phyloP scores from a whole-genome alignment of 1,139 yeast species.

The Blastobotrys malaysiensis region DNA sequence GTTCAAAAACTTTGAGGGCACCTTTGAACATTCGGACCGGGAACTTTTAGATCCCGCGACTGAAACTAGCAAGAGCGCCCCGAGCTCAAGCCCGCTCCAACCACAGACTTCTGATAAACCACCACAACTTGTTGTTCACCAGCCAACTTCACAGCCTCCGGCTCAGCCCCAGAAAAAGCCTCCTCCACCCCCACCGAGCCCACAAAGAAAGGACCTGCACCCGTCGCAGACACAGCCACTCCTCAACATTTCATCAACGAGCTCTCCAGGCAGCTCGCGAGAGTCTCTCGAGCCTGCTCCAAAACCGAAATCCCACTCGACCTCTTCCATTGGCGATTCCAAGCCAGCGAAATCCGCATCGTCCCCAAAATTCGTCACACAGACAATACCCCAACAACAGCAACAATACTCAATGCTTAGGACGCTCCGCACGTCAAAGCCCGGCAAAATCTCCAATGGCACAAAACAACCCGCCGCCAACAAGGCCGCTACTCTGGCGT shows the following conservation, averaged over 20 bases:
- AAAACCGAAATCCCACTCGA: not conserved
- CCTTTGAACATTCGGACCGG: not conserved
- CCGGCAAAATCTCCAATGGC: conserved; percentile 19
- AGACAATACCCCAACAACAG: not conserved
- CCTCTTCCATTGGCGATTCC: not conserved
- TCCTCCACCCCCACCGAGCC: not conserved
- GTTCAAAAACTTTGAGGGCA: not conserved
- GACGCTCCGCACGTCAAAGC: conserved; percentile 21
- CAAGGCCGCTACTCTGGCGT: conserved; percentile 26
- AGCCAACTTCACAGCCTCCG: not conserved
- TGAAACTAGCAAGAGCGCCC: not conserved
- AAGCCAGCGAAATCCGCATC: not conserved
- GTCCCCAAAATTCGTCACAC: not conserved
- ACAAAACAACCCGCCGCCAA: conserved; percentile 19
- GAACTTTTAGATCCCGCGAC: not conserved
- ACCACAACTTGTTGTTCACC: too few relatives aligned
- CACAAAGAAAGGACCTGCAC: not conserved
- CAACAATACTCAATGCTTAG: conserved; percentile 18
- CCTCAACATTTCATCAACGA: not conserved
- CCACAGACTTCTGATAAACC: too few relatives aligned
- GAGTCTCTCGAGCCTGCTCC: not conserved
- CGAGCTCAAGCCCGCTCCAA: not conserved
- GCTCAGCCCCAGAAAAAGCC: conserved; percentile 1
- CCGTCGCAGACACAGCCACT: not conserved
- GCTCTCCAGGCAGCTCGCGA: not conserved